phyloP scores from a whole-genome alignment of 1,284 basidiomycete genomes.

The Trametes polyzona region DNA sequence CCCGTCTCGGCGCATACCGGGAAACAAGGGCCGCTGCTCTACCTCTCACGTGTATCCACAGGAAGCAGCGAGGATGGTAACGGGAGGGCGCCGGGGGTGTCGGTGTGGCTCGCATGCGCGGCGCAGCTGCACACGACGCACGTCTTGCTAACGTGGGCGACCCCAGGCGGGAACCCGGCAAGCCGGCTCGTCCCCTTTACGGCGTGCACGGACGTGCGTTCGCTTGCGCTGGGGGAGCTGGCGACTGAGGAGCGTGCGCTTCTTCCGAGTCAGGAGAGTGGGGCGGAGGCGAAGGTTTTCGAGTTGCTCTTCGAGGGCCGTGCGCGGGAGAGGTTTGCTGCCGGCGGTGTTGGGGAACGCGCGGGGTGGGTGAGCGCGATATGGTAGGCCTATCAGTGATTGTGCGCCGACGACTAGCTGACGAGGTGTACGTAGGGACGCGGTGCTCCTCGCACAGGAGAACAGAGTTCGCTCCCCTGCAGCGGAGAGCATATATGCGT shows the following conservation, averaged over 20 bases:
- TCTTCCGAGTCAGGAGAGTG: conserved; percentile 40
- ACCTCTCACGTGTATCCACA: conserved; percentile 46
- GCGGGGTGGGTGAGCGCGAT: conserved; percentile 73
- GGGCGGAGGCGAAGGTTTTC: conserved; percentile 54
- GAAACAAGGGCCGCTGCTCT: conserved; percentile 49
- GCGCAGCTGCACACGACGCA: conserved; percentile 51
- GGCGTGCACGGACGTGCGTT: conserved; percentile 64
- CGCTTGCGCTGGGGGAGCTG: conserved; percentile 50
- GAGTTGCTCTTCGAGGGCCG: conserved; percentile 62
- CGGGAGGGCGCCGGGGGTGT: conserved; percentile 16
- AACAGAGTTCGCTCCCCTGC: conserved; percentile 22
- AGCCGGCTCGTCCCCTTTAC: conserved; percentile 52
- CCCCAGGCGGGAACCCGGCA: conserved; percentile 46
- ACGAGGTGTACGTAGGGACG: conserved; percentile 51
- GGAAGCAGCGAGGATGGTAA: conserved; percentile 9
- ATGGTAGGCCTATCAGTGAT: conserved; percentile 50
- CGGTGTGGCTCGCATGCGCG: conserved; percentile 58
- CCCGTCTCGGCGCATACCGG: conserved; percentile 41
- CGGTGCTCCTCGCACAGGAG: conserved; percentile 50
- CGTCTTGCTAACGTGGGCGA: conserved; percentile 52
- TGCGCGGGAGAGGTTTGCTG: conserved; percentile 61
- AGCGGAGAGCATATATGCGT: conserved; percentile 5
- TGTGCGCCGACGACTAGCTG: background rate
- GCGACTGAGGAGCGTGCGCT: conserved; percentile 45
- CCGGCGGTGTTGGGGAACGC: conserved; percentile 59